Percentiles rank a stretch among this genome's conserved stretches.
Evolutionary conservation across 139 green algal genomes (phyloP).

Genomic region (Picochlorum costavermella): DNA sequence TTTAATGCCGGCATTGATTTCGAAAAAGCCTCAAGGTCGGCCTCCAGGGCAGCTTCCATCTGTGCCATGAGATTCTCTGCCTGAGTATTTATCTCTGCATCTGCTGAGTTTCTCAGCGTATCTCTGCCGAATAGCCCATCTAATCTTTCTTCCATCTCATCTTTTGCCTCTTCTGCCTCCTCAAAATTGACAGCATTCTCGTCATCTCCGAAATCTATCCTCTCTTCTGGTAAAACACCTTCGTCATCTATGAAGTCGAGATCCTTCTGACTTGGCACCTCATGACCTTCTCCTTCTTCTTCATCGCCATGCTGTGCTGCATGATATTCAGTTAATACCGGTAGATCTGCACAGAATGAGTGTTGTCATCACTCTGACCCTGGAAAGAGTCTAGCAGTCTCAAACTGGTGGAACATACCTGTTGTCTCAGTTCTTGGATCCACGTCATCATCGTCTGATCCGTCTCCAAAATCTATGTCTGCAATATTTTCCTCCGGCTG

Average conservation of each 20-base stretch:
- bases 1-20: conserved; percentile 36
- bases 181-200: conserved; percentile 12
- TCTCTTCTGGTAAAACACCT: conserved; percentile 9
- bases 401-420: not conserved
- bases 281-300: conserved; percentile 30
- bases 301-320: not conserved
- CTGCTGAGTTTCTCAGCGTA: not conserved
- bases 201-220: conserved; percentile 26
- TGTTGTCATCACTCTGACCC: not conserved
- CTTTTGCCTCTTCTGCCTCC: conserved; percentile 7
- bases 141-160: conserved; percentile 18
- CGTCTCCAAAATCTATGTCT: conserved; percentile 39
- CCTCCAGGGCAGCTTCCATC: conserved; percentile 50
- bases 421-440: not conserved
- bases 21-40: conserved; percentile 39
- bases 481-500: conserved; percentile 10
- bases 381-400: not conserved
- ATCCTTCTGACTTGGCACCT: conserved; percentile 21
- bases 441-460: conserved; percentile 30
- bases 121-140: not conserved
- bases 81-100: conserved; percentile 13
- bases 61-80: conserved; percentile 35
- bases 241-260: conserved; percentile 29
- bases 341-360: not conserved
- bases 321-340: not conserved